Base-by-base conservation (phyloP, 2,329 filamentous ascomycete genomes). In the Claviceps fusiformis region DNA sequence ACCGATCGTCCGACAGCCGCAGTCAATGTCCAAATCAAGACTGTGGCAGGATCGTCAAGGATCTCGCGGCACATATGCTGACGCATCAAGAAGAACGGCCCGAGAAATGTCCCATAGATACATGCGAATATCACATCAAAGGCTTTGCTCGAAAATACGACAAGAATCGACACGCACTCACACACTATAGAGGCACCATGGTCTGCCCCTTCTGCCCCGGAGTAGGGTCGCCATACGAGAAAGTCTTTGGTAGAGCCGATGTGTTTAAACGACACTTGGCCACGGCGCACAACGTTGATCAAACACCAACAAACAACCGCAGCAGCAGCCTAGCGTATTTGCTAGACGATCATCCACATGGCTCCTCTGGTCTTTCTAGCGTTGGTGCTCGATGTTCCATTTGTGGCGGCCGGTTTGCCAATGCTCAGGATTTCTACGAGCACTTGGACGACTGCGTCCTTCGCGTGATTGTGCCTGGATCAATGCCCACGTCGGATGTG, bases 151-250 rank as follows among this genome's bases (percentile, higher is more conserved):
- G 92, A 58, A 97, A 97, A 70, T 98, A 97, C 67, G 93, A 97
- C 73, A 96, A 96, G 77, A 97, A 97, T 69, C 78, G 93, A 13
- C 93, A 98, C 67, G 95, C 92, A 1, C 73, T 97, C 59, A 97
- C 92, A 3, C 93, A 97, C 67, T 98, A 97, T 76, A 95, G 95
- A 70, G 92, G 92, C 9, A 96, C 89, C 15, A 96, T 97, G 90
- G 87, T 95, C 8, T 98, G 93, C 64, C 91, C 91, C 5, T 97
- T 97, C 70, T 97, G 93, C 62, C 89, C 91, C 0, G 89, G 90
- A 4, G 86, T 85, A 24, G 90, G 91, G 6, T 91, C 89, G 3
- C 81, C 89, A 1, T 87, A 86, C 6, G 92, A 96, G 70, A 96
- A 96, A 75, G 89, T 87, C 60, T 97, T 98, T 71, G 96, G 95